Conservation (phyloP, 176 grass and related monocot genomes). For the Puya raimondii region DNA sequence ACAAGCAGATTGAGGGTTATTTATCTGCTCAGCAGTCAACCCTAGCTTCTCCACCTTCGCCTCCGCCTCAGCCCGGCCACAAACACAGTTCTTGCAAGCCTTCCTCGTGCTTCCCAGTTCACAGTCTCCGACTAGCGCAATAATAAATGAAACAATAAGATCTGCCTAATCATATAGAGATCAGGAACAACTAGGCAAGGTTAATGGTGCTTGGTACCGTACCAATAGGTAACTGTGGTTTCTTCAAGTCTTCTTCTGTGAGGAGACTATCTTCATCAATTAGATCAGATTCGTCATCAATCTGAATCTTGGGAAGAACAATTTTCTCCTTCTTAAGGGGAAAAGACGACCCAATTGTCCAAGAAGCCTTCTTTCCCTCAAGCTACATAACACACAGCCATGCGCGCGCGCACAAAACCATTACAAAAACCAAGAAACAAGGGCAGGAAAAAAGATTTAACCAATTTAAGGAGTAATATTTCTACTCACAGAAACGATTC, state of each 20-base stretch:
- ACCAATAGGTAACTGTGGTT: constrained; percentile 85
- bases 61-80: constrained; percentile 83
- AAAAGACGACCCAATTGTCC: constrained; percentile 79
- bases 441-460: background rate
- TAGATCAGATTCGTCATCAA: constrained; percentile 62
- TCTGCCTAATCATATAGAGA: background rate
- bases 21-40: constrained; percentile 72
- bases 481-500: constrained; percentile 7
- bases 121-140: constrained; percentile 63
- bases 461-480: background rate
- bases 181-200: background rate
- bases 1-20: constrained; percentile 79
- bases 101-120: constrained; percentile 77
- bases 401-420: too few species aligned
- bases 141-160: background rate
- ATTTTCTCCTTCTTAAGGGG: constrained; percentile 50
- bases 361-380: constrained; percentile 80
- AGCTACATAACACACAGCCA: constrained; percentile 29
- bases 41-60: constrained; percentile 74
- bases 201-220: constrained; percentile 2
- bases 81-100: constrained; percentile 93
- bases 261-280: constrained; percentile 94
- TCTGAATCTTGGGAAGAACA: constrained; percentile 67
- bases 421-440: background rate
- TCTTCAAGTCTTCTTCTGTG: constrained; percentile 89